phyloP scores from a whole-genome alignment of 768 basidiomycete species.

The Rhizopogon sp. region DNA sequence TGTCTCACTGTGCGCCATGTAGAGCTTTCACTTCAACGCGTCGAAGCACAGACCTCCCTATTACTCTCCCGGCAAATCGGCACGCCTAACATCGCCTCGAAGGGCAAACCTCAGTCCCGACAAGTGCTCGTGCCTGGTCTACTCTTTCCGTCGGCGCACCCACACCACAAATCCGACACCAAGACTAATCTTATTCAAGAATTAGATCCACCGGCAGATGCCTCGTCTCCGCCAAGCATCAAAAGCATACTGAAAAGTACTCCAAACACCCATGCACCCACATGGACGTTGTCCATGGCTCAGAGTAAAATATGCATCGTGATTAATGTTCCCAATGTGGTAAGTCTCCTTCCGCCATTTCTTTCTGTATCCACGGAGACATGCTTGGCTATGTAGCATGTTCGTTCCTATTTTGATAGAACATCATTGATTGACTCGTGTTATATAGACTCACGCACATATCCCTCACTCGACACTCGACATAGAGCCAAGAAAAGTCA shows the following conservation, averaged over 20 bases:
- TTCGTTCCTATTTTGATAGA: conserved; percentile 2
- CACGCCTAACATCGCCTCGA: conserved; percentile 73
- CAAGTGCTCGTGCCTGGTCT: conserved; percentile 49
- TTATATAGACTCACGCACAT: conserved; percentile 38
- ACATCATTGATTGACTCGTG: not conserved
- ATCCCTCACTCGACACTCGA: conserved; percentile 53
- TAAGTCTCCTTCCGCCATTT: conserved; percentile 29
- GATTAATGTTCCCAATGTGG: conserved; percentile 52
- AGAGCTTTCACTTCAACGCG: conserved; percentile 68
- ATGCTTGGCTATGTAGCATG: not conserved
- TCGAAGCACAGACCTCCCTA: conserved; percentile 58
- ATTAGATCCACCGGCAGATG: conserved; percentile 41
- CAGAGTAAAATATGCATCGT: conserved; percentile 40
- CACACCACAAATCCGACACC: conserved; percentile 7
- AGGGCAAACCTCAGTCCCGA: conserved; percentile 61
- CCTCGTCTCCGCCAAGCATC: conserved; percentile 14
- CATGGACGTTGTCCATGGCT: conserved; percentile 52
- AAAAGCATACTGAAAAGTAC: conserved; percentile 42
- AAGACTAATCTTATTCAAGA: conserved; percentile 17
- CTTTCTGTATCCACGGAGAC: conserved; percentile 1
- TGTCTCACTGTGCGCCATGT: conserved; percentile 8
- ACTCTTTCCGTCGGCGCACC: conserved; percentile 28
- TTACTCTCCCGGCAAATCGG: conserved; percentile 62
- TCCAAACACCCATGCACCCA: conserved; percentile 20
- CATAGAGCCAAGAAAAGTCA: conserved; percentile 56